These are phyloP conservation scores for Ceraceosorus guamensis DNA, from an alignment of 1,284 basidiomycete genomes.

Conservation along the genomic window DNA sequence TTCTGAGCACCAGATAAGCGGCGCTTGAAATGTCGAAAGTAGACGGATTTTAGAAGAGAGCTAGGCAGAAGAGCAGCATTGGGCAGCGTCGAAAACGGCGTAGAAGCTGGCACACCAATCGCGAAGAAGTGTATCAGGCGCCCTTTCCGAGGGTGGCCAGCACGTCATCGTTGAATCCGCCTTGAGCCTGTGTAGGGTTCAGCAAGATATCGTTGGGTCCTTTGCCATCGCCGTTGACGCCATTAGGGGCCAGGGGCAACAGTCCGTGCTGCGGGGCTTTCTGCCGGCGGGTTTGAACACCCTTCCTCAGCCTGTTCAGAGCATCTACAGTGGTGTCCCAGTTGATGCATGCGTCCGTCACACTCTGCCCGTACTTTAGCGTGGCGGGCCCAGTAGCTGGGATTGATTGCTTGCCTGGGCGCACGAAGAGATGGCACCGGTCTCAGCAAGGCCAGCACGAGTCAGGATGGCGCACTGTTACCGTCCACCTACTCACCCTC, in stretches of 20 bases:
- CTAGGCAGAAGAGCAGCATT: too few relatives aligned
- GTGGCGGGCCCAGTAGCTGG: slow-evolving; percentile 27
- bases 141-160: slow-evolving; percentile 7
- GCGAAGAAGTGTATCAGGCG: too few relatives aligned
- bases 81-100: too few relatives aligned
- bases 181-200: background rate
- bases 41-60: too few relatives aligned
- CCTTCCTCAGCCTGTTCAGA: slow-evolving; percentile 31
- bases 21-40: too few relatives aligned
- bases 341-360: slow-evolving; percentile 44
- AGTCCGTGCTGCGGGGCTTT: slow-evolving; percentile 4
- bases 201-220: background rate
- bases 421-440: background rate
- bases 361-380: slow-evolving; percentile 37
- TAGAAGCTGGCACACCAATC: too few relatives aligned
- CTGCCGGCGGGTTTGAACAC: slow-evolving; percentile 25
- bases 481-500: slow-evolving; percentile 47
- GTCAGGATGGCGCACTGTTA: background rate
- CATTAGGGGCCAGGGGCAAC: background rate
- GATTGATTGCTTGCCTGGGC: slow-evolving; percentile 38
- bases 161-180: slow-evolving; percentile 33
- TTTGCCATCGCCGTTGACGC: too few relatives aligned
- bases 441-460: background rate
- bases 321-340: slow-evolving; percentile 41
- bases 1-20: too few relatives aligned